Conservation (phyloP, 345 rosid species). For the Fremontodendron californicum region DNA sequence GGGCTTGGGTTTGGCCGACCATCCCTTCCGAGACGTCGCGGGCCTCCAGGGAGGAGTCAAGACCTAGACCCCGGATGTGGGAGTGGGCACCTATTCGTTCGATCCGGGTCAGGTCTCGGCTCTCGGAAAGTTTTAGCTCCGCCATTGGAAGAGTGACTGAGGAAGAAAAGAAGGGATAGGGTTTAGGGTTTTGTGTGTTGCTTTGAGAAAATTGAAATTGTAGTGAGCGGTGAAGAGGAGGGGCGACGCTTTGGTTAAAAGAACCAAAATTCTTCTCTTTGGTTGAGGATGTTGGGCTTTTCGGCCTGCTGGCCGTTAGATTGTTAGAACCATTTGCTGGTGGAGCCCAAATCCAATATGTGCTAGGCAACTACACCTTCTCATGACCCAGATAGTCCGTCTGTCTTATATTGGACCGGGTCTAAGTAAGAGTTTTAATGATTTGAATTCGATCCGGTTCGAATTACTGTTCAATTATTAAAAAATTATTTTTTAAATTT, state of each 20-base stretch:
- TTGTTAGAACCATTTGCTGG: neutral
- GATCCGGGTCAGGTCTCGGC: constrained; percentile 79
- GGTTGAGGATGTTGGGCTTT: neutral
- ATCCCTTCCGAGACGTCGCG: constrained; percentile 86
- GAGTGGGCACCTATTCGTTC: constrained; percentile 97
- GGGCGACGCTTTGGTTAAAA: neutral
- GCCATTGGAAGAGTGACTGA: constrained; percentile 46
- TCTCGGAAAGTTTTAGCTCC: constrained; percentile 71
- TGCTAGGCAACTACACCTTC: too few relatives aligned
- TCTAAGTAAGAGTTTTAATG: too few relatives aligned
- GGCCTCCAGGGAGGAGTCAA: constrained; percentile 78
- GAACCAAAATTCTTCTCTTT: neutral
- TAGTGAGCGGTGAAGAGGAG: neutral
- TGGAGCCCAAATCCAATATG: neutral
- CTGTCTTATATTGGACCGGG: too few relatives aligned
- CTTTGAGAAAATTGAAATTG: neutral
- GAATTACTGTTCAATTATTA: too few relatives aligned
- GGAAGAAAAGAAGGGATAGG: neutral
- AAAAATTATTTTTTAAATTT: too few relatives aligned
- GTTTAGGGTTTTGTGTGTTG: constrained; percentile 22
- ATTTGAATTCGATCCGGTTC: too few relatives aligned
- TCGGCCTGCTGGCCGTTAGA: neutral
- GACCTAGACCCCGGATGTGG: constrained; percentile 88
- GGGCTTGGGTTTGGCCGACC: constrained; percentile 80
- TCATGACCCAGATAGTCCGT: too few relatives aligned